Percentiles rank a stretch among this genome's conserved stretches.
These are phyloP conservation scores for Diplodia intermedia DNA, from an alignment of 2,329 filamentous ascomycete species.

Conservation along the genomic window DNA sequence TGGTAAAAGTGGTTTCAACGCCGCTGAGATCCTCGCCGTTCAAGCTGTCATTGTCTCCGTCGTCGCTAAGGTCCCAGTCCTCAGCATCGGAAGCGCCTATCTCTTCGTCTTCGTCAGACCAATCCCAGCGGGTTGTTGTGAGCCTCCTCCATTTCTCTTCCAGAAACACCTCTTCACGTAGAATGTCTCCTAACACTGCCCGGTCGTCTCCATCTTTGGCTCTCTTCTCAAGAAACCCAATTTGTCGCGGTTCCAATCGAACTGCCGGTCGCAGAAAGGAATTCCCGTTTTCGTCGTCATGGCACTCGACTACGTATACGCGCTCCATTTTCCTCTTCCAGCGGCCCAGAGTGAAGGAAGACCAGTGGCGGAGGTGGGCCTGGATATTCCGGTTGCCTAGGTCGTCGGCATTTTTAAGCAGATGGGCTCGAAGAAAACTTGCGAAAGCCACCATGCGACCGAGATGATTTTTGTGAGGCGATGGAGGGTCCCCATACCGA, in stretches of 20 bases:
- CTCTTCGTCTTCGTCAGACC: too few species aligned
- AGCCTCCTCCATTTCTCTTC: too few species aligned
- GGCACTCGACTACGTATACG: too few species aligned
- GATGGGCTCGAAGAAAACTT: not conserved
- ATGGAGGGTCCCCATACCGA: too few species aligned
- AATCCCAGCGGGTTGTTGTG: too few species aligned
- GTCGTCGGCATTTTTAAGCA: not conserved
- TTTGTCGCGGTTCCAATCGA: not conserved
- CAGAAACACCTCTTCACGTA: too few species aligned
- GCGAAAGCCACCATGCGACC: not conserved
- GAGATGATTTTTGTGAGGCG: too few species aligned
- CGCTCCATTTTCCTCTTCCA: not conserved
- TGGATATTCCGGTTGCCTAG: not conserved
- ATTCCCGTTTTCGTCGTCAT: too few species aligned
- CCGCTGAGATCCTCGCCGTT: not conserved
- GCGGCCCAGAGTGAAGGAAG: too few species aligned
- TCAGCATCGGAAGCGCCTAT: not conserved
- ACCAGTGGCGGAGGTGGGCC: not conserved
- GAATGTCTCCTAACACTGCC: too few species aligned
- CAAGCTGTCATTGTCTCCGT: conserved; percentile 4
- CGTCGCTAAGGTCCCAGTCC: not conserved
- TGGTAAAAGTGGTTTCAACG: not conserved
- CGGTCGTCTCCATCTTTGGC: too few species aligned
- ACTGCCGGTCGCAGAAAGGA: too few species aligned
- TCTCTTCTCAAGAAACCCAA: not conserved